These are phyloP conservation scores for Metarhizium guizhouense DNA, from an alignment of 2,329 filamentous ascomycete genomes.

Conservation along the genomic window DNA sequence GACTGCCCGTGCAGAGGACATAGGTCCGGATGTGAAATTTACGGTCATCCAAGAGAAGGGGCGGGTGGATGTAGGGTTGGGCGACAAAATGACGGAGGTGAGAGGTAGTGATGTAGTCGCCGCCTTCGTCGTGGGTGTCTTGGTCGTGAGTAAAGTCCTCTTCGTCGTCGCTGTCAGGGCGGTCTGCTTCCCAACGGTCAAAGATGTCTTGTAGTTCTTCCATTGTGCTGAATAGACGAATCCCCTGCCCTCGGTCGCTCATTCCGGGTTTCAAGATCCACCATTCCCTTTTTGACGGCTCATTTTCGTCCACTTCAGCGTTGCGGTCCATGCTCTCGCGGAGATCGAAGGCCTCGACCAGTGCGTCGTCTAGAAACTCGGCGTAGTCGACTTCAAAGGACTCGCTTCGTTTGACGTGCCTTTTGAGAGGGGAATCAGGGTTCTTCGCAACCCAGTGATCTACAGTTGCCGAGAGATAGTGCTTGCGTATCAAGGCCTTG, in stretches of 20 bases:
- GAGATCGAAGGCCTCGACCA: conserved; percentile 84
- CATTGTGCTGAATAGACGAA: conserved; percentile 78
- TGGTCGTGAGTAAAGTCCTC: conserved; percentile 39
- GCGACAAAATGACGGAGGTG: conserved; percentile 94
- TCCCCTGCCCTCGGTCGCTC: conserved; percentile 93
- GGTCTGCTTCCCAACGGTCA: conserved; percentile 74
- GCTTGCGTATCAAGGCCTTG: conserved; percentile 93
- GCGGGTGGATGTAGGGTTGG: conserved; percentile 88
- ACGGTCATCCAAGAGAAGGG: conserved; percentile 61
- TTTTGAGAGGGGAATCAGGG: conserved; percentile 57
- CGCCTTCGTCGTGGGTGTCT: conserved; percentile 21
- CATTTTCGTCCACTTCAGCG: conserved; percentile 15
- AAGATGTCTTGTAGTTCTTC: conserved; percentile 80
- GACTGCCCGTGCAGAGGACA: conserved; percentile 68
- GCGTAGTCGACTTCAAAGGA: conserved; percentile 94
- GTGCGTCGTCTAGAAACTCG: conserved; percentile 89
- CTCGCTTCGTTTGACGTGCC: conserved; percentile 68
- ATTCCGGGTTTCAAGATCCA: conserved; percentile 98
- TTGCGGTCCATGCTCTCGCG: conserved; percentile 69
- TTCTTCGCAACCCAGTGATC: conserved; percentile 81
- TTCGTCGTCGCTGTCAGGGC: conserved; percentile 57
- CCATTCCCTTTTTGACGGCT: conserved; percentile 56
- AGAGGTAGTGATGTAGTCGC: conserved; percentile 64
- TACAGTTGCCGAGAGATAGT: conserved; percentile 80
- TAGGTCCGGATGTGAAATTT: conserved; percentile 97